Conservation (phyloP, 768 basidiomycete species). For the Kwoniella shandongensis region DNA sequence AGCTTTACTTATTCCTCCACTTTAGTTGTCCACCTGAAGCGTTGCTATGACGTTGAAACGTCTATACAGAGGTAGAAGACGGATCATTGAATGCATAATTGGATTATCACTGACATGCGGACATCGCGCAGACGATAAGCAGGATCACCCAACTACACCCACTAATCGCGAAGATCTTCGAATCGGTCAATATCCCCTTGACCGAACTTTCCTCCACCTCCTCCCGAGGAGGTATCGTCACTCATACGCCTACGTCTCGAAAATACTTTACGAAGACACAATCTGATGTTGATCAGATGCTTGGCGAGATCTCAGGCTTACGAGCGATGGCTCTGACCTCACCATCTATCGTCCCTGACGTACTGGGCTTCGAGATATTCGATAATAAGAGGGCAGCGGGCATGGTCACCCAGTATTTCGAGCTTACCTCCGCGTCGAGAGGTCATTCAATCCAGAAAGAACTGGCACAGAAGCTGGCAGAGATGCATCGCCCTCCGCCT, state of each 20-base stretch:
- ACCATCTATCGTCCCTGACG: constrained; percentile 19
- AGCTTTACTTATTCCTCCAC: too few relatives aligned
- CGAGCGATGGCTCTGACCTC: constrained; percentile 21
- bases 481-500: constrained; percentile 35
- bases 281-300: constrained; percentile 18
- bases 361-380: constrained; percentile 26
- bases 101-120: too few relatives aligned
- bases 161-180: constrained; percentile 16
- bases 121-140: not conserved
- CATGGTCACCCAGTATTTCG: constrained; percentile 43
- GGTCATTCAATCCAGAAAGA: constrained; percentile 24
- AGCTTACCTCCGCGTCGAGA: constrained; percentile 13
- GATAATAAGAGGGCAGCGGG: constrained; percentile 20
- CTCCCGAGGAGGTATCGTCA: constrained; percentile 4
- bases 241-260: not conserved
- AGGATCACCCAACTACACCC: constrained; percentile 12
- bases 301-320: constrained; percentile 23
- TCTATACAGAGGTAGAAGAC: too few relatives aligned
- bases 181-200: not conserved
- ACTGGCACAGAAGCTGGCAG: constrained; percentile 35
- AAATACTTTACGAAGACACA: constrained; percentile 17
- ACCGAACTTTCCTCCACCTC: constrained; percentile 4
- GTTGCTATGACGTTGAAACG: too few relatives aligned
- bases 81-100: too few relatives aligned
- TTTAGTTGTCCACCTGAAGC: too few relatives aligned